Base-by-base conservation (phyloP, 495 filamentous ascomycete species). In the Talaromyces liani region DNA sequence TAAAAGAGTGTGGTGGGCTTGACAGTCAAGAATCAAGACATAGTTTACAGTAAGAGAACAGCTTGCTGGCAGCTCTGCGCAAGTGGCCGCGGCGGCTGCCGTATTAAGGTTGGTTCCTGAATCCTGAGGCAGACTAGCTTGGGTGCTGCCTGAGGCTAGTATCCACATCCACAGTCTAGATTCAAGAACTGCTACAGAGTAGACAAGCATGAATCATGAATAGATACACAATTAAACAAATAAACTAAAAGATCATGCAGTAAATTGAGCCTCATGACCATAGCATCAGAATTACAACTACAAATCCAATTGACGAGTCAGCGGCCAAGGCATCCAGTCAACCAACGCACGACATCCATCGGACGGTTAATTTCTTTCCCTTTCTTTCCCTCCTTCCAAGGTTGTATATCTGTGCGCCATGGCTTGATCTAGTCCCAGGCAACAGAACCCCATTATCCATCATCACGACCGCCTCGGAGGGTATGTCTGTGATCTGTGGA, bases 341-440 rank as follows among this genome's bases (percentile, higher is more conserved):
- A 20, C 45, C 20, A 14, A 56, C 29, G 29, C 29, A 31, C 29
- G 29, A 31, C 51, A 24, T 24, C 22, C 22, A 54, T 54, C 18
- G 31, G 31, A 7, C 56, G 27, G 31, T 10, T 36, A 31, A 58
- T 58, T 58, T 58, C 24, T 20, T 58, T 36, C 16, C 7, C 29
- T 8, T 27, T 24, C 29, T 36, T 36, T 12, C 33, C 33, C 33
- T 36, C 12, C 24, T n/a, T n/a, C n/a, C n/a, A n/a, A n/a, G n/a
- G n/a, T 18, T 58, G 12, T 31, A 31, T 36, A 22, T 29, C 9
- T 56, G 53, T 27, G 56, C 56, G 56, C 56, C 56, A 58, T 58
- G 56, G 56, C 56, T 58, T 33, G 56, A 58, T 22, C 24, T 58
- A 58, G 31, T 58, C 18, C 24, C 56, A 58, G 56, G 56, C 56